Conservation (phyloP, 495 filamentous ascomycete genomes). For the Penicillium bovifimosum region DNA sequence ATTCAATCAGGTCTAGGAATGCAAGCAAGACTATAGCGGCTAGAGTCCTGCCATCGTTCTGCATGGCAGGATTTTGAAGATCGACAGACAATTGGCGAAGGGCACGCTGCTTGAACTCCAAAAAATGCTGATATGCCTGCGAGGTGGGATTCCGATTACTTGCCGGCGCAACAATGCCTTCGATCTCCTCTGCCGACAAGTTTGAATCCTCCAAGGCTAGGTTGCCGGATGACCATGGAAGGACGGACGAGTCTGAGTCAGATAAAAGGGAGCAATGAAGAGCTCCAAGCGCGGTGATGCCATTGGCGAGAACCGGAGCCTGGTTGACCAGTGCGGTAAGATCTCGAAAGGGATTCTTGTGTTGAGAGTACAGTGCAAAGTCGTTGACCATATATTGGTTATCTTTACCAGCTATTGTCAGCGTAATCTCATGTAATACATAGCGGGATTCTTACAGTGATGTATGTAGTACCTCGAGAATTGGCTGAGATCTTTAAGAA, state of each 20-base stretch:
- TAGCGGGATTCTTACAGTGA: slow-evolving; percentile 31
- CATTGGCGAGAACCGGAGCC: slow-evolving; percentile 36
- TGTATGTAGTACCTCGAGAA: slow-evolving; percentile 36
- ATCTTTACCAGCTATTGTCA: slow-evolving; percentile 20
- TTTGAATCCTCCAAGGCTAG: slow-evolving; percentile 10
- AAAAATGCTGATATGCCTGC: slow-evolving; percentile 37
- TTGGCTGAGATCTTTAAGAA: slow-evolving; percentile 36
- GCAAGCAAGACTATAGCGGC: slow-evolving; percentile 41
- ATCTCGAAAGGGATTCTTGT: slow-evolving; percentile 39
- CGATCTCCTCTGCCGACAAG: slow-evolving; percentile 25
- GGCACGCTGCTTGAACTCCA: slow-evolving; percentile 40
- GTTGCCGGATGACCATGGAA: slow-evolving; percentile 34
- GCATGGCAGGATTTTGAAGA: slow-evolving; percentile 29
- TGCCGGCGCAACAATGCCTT: slow-evolving; percentile 26
- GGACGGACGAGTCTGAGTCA: slow-evolving; percentile 30
- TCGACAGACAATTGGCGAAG: slow-evolving; percentile 38
- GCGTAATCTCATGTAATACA: neutral
- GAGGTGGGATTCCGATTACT: slow-evolving; percentile 25
- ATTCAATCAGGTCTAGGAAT: slow-evolving; percentile 41
- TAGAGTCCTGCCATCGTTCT: slow-evolving; percentile 38
- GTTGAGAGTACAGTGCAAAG: slow-evolving; percentile 37
- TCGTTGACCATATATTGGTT: slow-evolving; percentile 31
- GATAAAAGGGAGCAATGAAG: slow-evolving; percentile 38
- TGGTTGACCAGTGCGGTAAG: slow-evolving; percentile 35
- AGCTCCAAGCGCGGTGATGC: slow-evolving; percentile 38